phyloP scores from a whole-genome alignment of 768 basidiomycete genomes.

The Podaxis rugospora region DNA sequence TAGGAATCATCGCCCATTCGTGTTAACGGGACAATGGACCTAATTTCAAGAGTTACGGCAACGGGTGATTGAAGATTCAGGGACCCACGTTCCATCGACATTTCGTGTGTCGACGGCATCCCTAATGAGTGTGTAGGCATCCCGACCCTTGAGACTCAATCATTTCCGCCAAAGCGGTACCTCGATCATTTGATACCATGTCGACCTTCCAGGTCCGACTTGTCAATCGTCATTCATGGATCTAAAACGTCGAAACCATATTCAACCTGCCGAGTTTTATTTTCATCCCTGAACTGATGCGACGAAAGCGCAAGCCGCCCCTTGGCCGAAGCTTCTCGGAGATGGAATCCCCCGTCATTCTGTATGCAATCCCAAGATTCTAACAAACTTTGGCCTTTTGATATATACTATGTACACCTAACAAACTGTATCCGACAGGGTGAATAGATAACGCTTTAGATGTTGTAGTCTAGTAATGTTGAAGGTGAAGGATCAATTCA shows the following conservation, averaged over 20 bases:
- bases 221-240: neutral
- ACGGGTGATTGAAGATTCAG: neutral
- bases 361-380: neutral
- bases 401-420: neutral
- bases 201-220: neutral
- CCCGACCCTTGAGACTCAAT: neutral
- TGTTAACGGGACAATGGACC: too few relatives aligned
- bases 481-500: neutral
- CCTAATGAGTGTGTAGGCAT: neutral
- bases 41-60: too few relatives aligned
- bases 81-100: neutral
- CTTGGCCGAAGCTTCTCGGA: neutral
- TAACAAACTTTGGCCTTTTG: neutral
- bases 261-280: neutral
- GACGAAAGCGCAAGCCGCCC: neutral
- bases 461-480: neutral
- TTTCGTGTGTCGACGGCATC: neutral
- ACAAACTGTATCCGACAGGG: neutral
- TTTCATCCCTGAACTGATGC: neutral
- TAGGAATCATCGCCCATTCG: too few relatives aligned
- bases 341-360: neutral
- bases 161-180: neutral
- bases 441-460: neutral
- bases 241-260: neutral
- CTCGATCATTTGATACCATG: neutral